Base-by-base conservation (phyloP, 345 rosid genomes). In the Citropsis articulata region DNA sequence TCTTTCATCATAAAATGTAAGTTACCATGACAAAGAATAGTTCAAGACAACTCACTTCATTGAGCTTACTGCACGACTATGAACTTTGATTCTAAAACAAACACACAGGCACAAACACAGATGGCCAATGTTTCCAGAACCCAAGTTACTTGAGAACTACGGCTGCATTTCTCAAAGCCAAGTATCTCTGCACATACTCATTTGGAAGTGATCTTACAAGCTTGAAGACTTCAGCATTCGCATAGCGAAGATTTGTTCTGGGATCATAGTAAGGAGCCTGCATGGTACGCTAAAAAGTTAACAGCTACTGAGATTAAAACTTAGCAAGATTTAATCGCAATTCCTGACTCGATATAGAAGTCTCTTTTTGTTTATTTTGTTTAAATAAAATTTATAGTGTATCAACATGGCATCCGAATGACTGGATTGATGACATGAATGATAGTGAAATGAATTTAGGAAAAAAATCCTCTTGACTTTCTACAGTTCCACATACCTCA, bases 221-320 rank as follows among this genome's bases (percentile, higher is more conserved):
- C 90, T 94, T 91, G 86, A 94, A 96, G 56, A 94, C 93, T 13
- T 91, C 88, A 0, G 97, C 59, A 81, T 87, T 95, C 16, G 99
- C 97, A 76, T 93, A 95, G 5, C 97, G 87, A 16, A 92, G 92
- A 56, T 87, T 92, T 2, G 98, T 92, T 80, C 95, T 88, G 5
- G 99, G 98, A 83, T 92, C 98, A 19, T 72, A 75, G 80, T 92
- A 95, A 18, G 94, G 97, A 73, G 98, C 96, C 99, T 94, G 92
- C 81, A 75, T 76, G 9, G 45, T 30, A 24, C 4, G 14, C 16
- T 65, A 69, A 19, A 38, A 40, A 60, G 69, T 35, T 31, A 42
- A 13, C 16, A 48, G 21, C 12, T 18, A 28, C 28, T 10, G 40
- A 10, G 45, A 64, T 14, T 63, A 40, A n/a, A 48, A 28, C 48